These are phyloP conservation scores for Wickerhamiella australiensis DNA, from an alignment of 805 yeast species.

Conservation along the genomic window DNA sequence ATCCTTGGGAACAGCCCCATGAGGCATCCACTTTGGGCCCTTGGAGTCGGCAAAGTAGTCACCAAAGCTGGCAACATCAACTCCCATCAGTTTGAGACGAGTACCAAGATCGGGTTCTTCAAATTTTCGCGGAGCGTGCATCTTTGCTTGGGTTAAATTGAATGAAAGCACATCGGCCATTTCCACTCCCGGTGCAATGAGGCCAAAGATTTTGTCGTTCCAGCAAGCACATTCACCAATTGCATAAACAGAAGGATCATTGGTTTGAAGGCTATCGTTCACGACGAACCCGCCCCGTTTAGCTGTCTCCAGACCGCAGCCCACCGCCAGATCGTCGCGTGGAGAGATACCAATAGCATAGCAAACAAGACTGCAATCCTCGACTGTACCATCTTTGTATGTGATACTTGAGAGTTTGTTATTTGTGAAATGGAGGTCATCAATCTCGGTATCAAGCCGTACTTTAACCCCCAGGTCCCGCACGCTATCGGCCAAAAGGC, in stretches of 20 bases:
- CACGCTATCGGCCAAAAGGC: constrained; percentile 34
- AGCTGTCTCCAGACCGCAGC: constrained; percentile 22
- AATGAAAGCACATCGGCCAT: constrained; percentile 32
- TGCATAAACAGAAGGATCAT: constrained; percentile 27
- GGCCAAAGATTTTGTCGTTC: constrained; percentile 30
- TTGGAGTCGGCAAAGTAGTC: constrained; percentile 30
- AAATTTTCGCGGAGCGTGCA: constrained; percentile 26
- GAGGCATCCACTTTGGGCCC: constrained; percentile 30
- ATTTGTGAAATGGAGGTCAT: constrained; percentile 33
- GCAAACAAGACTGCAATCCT: constrained; percentile 28
- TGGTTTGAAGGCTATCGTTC: constrained; percentile 25
- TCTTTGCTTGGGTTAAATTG: constrained; percentile 30
- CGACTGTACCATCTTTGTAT: constrained; percentile 25
- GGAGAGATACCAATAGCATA: constrained; percentile 31
- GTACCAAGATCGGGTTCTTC: constrained; percentile 31
- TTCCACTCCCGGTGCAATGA: constrained; percentile 33
- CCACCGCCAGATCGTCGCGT: constrained; percentile 29
- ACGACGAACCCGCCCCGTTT: constrained; percentile 27
- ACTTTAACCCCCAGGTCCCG: constrained; percentile 42
- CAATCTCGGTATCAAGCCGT: constrained; percentile 39
- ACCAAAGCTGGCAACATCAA: constrained; percentile 33
- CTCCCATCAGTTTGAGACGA: constrained; percentile 31
- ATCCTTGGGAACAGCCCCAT: constrained; percentile 16
- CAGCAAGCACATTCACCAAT: constrained; percentile 33
- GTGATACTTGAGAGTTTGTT: constrained; percentile 22